phyloP scores from a whole-genome alignment of 1,284 basidiomycete species.

The Ustilago vetiveriae region DNA sequence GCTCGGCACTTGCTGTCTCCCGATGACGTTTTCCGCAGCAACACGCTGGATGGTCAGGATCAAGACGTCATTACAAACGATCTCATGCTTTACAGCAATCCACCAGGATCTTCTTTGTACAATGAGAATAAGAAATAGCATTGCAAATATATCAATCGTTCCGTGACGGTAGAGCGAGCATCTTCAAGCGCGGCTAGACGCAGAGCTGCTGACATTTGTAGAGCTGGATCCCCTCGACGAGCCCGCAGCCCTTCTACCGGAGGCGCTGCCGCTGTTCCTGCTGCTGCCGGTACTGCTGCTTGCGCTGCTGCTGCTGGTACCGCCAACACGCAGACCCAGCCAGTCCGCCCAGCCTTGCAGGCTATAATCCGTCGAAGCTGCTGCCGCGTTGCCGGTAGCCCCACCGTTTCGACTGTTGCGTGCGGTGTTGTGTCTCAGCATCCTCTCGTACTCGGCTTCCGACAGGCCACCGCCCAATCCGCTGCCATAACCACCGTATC shows the following conservation, averaged over 20 bases:
- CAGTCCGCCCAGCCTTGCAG: conserved; percentile 34
- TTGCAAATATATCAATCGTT: too few relatives aligned
- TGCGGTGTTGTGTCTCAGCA: conserved; percentile 38
- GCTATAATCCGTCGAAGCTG: conserved; percentile 18
- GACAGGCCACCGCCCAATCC: conserved; percentile 32
- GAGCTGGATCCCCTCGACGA: background rate
- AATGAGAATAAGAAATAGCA: too few relatives aligned
- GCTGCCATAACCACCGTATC: conserved; percentile 20
- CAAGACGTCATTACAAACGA: too few relatives aligned
- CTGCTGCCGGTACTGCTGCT: conserved; percentile 1
- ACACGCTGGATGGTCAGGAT: too few relatives aligned
- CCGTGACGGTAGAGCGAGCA: too few relatives aligned
- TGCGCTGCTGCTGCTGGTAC: background rate
- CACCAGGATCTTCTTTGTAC: too few relatives aligned
- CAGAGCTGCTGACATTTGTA: conserved; percentile 2
- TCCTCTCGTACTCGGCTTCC: conserved; percentile 46
- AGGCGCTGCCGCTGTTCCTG: background rate
- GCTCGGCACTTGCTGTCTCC: too few relatives aligned
- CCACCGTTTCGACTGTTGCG: conserved; percentile 18
- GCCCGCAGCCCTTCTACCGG: background rate
- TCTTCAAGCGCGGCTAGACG: background rate
- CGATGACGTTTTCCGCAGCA: too few relatives aligned
- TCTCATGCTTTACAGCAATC: too few relatives aligned
- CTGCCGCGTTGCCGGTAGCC: background rate
- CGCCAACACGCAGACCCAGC: conserved; percentile 20